A percentile compares a stretch with the other conserved stretches of the same genome.
These are phyloP conservation scores for Dactylella cylindrospora DNA, from an alignment of 2,329 filamentous ascomycete species.

Conservation along the genomic window DNA sequence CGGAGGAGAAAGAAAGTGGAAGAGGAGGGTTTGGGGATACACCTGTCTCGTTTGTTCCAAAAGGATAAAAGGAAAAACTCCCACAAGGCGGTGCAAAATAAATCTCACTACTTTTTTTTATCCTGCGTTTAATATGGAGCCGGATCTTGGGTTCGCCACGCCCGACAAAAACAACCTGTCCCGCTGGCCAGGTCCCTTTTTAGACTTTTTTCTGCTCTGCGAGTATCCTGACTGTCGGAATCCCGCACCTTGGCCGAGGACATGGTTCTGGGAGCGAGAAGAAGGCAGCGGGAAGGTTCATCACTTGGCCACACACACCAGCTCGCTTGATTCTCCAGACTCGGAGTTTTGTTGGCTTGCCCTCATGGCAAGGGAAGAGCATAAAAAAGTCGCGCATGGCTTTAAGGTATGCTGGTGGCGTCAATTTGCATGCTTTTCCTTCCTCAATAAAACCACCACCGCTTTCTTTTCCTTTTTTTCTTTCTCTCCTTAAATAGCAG, in stretches of 20 bases:
- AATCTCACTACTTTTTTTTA: constrained; percentile 3
- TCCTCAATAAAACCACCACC: constrained; percentile 23
- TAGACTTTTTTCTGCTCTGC: no score
- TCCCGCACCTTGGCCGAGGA: constrained; percentile 39
- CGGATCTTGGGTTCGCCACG: constrained; percentile 22
- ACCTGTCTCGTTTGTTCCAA: constrained; percentile 10
- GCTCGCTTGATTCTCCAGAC: constrained; percentile 42
- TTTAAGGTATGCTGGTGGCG: constrained; percentile 36
- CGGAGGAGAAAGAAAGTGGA: constrained; percentile 14
- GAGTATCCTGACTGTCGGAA: constrained; percentile 44
- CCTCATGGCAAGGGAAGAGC: constrained; percentile 6
- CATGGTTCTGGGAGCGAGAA: constrained; percentile 42
- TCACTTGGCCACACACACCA: constrained; percentile 21
- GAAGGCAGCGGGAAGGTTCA: constrained; percentile 27
- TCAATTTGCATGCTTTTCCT: constrained; percentile 41
- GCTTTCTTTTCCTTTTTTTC: no score
- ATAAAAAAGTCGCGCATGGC: constrained; percentile 38
- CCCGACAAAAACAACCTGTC: constrained; percentile 31
- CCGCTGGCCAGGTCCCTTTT: constrained; percentile 42
- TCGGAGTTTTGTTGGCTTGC: constrained; percentile 30
- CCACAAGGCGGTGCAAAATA: constrained; percentile 19
- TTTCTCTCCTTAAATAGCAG: constrained; percentile 6
- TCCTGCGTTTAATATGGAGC: constrained; percentile 8
- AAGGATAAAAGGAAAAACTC: constrained; percentile 41
- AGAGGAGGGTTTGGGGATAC: constrained; percentile 17